Evolutionary conservation across 176 grass and related monocot genomes (phyloP), one percentile per base, ranked within the genome.

Genomic region (Bromus sterilis): DNA sequence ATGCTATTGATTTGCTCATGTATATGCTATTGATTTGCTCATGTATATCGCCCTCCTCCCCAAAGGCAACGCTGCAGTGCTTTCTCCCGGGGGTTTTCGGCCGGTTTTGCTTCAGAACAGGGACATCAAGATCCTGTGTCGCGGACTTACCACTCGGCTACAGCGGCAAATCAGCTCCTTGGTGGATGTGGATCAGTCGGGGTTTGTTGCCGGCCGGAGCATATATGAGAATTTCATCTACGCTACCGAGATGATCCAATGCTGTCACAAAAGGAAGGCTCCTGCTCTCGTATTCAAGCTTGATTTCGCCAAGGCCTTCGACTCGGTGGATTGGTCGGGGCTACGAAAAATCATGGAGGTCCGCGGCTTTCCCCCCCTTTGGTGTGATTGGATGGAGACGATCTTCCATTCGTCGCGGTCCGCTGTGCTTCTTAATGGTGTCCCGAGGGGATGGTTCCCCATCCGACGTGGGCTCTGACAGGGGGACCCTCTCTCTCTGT

Each of bases 1-100:
- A 75, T 75, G 37, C 48, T 11, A 82, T 74, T 15, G 20, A 23
- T 42, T n/a, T n/a, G n/a, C n/a, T n/a, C n/a, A n/a, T n/a, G n/a
- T n/a, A n/a, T n/a, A n/a, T n/a, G n/a, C n/a, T n/a, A n/a, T n/a
- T n/a, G n/a, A n/a, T n/a, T n/a, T n/a, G 4, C 68, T 62, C 18
- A 68, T 82, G 64, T 77, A 78, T 82, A 15, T 71, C 3, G 66
- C 26, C 3, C 39, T 71, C 0, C 37, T 71, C 0, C 66, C 66
- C 4, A 71, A 71, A 11, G 14, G 14, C n/a, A n/a, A n/a, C 1
- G 1, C 7, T 0, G 39, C n/a, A 0, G 34, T 40, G 0, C 3
- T 0, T 1, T 3, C 23, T 0, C 37, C 9, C 0, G 4, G 7
- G 1, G 18, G 35, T 0, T 69, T 42, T 11, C 9, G 36, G 2